phyloP scores from a whole-genome alignment of 2,329 filamentous ascomycete species.

The Lachnellula arida region DNA sequence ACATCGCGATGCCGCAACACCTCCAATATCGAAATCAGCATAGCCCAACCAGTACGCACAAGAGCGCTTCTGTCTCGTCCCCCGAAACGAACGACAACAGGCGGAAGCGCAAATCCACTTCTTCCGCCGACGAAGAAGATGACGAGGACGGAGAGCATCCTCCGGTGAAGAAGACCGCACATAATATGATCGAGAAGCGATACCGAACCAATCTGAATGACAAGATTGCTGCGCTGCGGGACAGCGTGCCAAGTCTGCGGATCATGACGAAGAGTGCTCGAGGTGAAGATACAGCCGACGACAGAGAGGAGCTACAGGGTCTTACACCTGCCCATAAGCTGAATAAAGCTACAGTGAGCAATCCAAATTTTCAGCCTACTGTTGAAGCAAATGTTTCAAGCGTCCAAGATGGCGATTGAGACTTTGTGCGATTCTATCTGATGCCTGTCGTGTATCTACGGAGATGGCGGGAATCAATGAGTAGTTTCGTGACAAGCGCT shows the following conservation, averaged over 20 bases:
- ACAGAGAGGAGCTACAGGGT: constrained; percentile 76
- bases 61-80: constrained; percentile 49
- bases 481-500: background rate
- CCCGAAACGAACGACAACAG: constrained; percentile 50
- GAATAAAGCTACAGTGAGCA: constrained; percentile 84
- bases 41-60: constrained; percentile 49
- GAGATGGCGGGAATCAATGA: background rate
- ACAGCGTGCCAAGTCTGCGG: constrained; percentile 85
- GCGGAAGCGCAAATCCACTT: constrained; percentile 67
- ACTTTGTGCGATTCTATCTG: background rate
- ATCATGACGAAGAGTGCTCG: constrained; percentile 71
- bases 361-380: background rate
- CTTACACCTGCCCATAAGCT: constrained; percentile 86
- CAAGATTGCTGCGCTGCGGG: constrained; percentile 87
- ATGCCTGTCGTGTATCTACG: background rate
- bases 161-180: constrained; percentile 81
- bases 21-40: constrained; percentile 46
- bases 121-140: constrained; percentile 53
- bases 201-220: constrained; percentile 96
- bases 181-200: constrained; percentile 97
- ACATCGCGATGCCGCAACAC: constrained; percentile 60
- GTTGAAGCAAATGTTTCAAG: background rate
- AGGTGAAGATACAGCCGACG: constrained; percentile 65
- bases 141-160: constrained; percentile 57
- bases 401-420: background rate